Evolutionary conservation across 768 basidiomycete genomes (phyloP), one percentile per base, ranked within the genome.

Genomic region (Tephrocybe sp.): DNA sequence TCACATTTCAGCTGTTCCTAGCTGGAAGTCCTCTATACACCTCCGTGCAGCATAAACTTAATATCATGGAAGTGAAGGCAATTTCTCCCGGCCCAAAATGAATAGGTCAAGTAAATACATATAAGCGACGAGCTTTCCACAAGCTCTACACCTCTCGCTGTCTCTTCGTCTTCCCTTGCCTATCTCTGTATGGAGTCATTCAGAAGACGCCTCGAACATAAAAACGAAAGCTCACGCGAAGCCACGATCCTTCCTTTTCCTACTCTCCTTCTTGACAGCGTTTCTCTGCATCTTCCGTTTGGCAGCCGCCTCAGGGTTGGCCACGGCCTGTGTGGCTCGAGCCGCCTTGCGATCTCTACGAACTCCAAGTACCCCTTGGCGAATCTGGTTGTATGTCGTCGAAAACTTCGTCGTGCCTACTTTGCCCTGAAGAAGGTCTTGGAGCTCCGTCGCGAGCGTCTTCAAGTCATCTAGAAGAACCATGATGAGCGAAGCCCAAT

Each of bases 361-460:
- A 12, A 90, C 77, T 21, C 75, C 78, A 20, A 86, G 68, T 1
- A 82, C 80, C 25, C 80, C 74, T 63, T 93, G 87, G 33, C 93
- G 78, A 48, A 98, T 87, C 53, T 79, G 79, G 58, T 85, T 93
- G 73, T 97, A 97, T 0, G 79, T 78, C 10, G 68, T 66, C 1
- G 93, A 82, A 67, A 97, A 98, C 58, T 80, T 83, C 7, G 88
- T 88, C n/a, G 84, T 81, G 28, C 95, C 94, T 38, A 98, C 86
- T 77, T 92, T 93, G 40, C 70, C 67, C 65, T 94, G 95, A 3
- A 99, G 71, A 5, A 98, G 80, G 50, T 94, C 93, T 55, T 91
- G 88, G 20, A 98, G 72, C 67, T 99, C 95, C 10, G 78, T 72
- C 1, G 90, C 86, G 0, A 91, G 76, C 1, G 81, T 81, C 65